phyloP scores from a whole-genome alignment of 495 filamentous ascomycete genomes.

The Hypoxylon rickii region DNA sequence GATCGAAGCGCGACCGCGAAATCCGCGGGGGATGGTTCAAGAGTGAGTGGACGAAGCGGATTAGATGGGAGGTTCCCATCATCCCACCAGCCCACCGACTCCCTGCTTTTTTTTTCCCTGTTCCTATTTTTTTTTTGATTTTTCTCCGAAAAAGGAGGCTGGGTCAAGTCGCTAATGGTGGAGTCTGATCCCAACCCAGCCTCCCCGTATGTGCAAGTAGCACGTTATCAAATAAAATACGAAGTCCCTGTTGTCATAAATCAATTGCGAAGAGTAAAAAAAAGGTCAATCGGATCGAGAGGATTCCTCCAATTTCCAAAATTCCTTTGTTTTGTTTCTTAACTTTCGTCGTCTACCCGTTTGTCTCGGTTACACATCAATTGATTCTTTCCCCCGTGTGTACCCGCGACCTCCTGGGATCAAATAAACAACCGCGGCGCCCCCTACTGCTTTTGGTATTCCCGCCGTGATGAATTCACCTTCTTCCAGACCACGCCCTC shows the following conservation, averaged over 20 bases:
- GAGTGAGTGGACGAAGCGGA: no score
- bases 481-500: constrained; percentile 27
- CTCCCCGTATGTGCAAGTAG: constrained; percentile 4
- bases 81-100: constrained; percentile 28
- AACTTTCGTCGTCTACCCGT: neutral
- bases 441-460: neutral
- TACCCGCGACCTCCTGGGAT: neutral
- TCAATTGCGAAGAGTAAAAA: constrained; percentile 2
- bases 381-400: neutral
- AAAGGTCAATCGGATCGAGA: constrained; percentile 23
- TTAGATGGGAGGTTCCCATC: no score
- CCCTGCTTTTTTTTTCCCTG: constrained; percentile 1
- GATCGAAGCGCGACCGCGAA: constrained; percentile 14
- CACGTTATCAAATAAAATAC: constrained; percentile 20
- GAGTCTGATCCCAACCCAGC: constrained; percentile 23
- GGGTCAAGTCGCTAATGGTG: constrained; percentile 26
- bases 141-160: constrained; percentile 29
- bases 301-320: constrained; percentile 5
- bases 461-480: constrained; percentile 29
- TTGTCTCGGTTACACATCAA: neutral
- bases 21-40: no score
- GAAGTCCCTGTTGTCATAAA: constrained; percentile 22
- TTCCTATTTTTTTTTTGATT: constrained; percentile 5
- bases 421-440: constrained; percentile 7
- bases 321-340: constrained; percentile 16